A percentile compares a stretch with the other conserved stretches of the same genome.
Evolutionary conservation across 164 flowering plant genomes (phyloP).

Genomic region (Chimonanthus praecox): DNA sequence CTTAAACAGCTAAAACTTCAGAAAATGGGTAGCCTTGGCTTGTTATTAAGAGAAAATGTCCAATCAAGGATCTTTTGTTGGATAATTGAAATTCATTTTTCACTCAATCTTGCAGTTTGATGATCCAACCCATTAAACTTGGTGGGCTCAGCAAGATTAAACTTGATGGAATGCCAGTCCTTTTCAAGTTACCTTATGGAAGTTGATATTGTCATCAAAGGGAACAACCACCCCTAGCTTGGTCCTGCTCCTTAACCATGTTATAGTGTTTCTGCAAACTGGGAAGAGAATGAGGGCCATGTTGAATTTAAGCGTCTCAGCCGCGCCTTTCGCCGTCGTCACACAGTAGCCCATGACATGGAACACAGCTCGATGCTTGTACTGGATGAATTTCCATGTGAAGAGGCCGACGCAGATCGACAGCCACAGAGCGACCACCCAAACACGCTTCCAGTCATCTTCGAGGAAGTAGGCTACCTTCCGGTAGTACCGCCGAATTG

Average conservation of each 20-base stretch:
- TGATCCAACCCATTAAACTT: neutral
- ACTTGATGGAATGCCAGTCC: too few relatives aligned
- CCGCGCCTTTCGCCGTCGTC: conserved; percentile 61
- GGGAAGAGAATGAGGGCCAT: conserved; percentile 74
- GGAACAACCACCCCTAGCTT: conserved; percentile 49
- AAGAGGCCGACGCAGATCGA: conserved; percentile 47
- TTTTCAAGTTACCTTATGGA: conserved; percentile 49
- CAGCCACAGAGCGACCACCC: conserved; percentile 63
- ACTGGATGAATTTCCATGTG: conserved; percentile 65
- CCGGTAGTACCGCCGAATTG: conserved; percentile 23
- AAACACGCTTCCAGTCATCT: conserved; percentile 68
- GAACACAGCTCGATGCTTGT: conserved; percentile 47
- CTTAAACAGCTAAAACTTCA: neutral
- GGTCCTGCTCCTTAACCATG: conserved; percentile 59
- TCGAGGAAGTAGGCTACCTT: conserved; percentile 33
- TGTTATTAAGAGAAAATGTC: too few relatives aligned
- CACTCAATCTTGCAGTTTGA: too few relatives aligned
- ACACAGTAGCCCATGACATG: conserved; percentile 69
- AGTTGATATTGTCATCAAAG: conserved; percentile 74
- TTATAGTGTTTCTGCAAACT: conserved; percentile 65
- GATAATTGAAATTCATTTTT: too few relatives aligned
- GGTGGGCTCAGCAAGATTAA: neutral
- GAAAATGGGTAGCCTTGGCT: too few relatives aligned
- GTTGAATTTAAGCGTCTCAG: conserved; percentile 71
- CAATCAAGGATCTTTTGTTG: too few relatives aligned